Conservation (phyloP, 805 yeast species). For the Candida manassasensis region DNA sequence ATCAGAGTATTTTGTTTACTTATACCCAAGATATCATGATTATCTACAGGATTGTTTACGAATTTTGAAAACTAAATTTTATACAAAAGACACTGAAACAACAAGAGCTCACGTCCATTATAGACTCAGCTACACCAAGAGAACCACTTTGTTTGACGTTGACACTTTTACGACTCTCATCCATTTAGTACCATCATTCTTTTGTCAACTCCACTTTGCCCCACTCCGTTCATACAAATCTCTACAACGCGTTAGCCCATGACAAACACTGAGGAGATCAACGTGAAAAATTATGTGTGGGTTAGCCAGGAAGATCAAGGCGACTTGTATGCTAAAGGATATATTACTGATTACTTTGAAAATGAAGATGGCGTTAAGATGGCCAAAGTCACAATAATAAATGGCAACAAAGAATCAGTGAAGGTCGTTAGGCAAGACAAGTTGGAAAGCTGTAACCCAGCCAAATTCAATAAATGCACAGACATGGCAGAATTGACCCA, state of each 20-base stretch:
- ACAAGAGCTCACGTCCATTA: no score
- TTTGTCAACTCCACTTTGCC: no score
- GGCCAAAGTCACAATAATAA: conserved; percentile 29
- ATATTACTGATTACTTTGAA: conserved; percentile 41
- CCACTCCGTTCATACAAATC: no score
- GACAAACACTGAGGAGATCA: conserved; percentile 22
- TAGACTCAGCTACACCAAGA: no score
- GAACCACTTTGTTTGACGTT: no score
- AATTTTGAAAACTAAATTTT: background rate
- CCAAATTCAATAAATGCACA: conserved; percentile 81
- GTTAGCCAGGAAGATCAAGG: conserved; percentile 48
- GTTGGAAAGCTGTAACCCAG: conserved; percentile 74
- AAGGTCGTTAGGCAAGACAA: conserved; percentile 39
- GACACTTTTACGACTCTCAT: no score
- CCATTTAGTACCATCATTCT: no score
- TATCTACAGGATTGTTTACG: conserved; percentile 4
- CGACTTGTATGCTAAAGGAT: conserved; percentile 57
- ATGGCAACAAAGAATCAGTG: conserved; percentile 39
- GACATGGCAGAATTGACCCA: conserved; percentile 96
- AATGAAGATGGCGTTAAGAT: conserved; percentile 23
- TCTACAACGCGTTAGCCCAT: background rate
- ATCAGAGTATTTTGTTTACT: no score
- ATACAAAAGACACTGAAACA: no score
- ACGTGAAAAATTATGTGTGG: conserved; percentile 70
- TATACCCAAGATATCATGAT: no score